These are phyloP conservation scores for Senna tora DNA, from an alignment of 306 rosid genomes.

Conservation along the genomic window DNA sequence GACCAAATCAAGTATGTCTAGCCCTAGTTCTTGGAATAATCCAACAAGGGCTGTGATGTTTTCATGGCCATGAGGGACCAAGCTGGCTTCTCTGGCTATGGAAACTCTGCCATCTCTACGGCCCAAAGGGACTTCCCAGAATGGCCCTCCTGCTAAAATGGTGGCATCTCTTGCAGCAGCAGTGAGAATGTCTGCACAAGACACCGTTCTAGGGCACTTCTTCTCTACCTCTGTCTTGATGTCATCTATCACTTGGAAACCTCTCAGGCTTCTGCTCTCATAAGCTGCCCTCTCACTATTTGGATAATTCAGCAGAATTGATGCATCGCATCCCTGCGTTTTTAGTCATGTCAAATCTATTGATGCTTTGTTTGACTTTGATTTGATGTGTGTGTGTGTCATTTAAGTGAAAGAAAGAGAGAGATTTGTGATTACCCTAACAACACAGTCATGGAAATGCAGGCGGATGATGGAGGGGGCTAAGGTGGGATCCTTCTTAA, in stretches of 20 bases:
- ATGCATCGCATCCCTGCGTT: constrained; percentile 83
- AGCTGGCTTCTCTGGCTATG: constrained; percentile 61
- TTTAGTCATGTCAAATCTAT: constrained; percentile 11
- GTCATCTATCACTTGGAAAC: constrained; percentile 71
- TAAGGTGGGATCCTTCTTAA: constrained; percentile 63
- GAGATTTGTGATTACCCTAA: constrained; percentile 57
- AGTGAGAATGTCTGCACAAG: constrained; percentile 87
- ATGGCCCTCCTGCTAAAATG: constrained; percentile 79
- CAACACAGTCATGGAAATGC: constrained; percentile 82
- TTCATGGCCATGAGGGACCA: constrained; percentile 86
- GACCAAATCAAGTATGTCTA: constrained; percentile 77
- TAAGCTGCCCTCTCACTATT: constrained; percentile 68
- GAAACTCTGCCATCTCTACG: constrained; percentile 74
- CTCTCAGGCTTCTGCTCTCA: constrained; percentile 72
- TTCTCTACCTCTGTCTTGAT: constrained; percentile 67
- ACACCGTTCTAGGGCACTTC: constrained; percentile 76
- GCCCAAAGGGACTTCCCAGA: constrained; percentile 91
- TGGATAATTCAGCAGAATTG: constrained; percentile 59
- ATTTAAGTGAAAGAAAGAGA: too few relatives aligned
- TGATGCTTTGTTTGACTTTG: too few relatives aligned
- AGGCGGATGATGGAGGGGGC: constrained; percentile 76
- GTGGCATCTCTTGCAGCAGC: constrained; percentile 92
- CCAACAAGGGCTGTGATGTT: constrained; percentile 59
- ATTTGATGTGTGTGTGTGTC: too few relatives aligned
- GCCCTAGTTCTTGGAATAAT: constrained; percentile 53